Conservation (phyloP, 495 filamentous ascomycete species). For the Astrocystis sublimbata region DNA sequence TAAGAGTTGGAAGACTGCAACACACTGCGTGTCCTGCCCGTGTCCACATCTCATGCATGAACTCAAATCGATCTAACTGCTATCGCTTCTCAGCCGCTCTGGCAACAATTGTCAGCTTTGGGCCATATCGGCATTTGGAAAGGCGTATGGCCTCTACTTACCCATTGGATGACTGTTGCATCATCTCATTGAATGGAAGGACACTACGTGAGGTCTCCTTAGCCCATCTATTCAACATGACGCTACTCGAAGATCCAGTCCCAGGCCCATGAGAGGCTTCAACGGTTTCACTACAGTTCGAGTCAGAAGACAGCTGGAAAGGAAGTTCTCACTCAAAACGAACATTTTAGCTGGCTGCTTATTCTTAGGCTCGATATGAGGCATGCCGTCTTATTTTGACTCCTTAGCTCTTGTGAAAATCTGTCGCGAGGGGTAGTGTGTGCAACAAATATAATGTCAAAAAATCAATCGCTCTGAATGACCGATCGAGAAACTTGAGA, state of each 20-base stretch:
- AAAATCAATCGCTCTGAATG: constrained; percentile 12
- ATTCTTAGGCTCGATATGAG: constrained; percentile 26
- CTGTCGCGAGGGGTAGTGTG: neutral
- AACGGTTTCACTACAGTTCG: constrained; percentile 20
- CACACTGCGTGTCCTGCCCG: neutral
- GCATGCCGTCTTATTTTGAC: constrained; percentile 21
- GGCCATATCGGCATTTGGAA: constrained; percentile 3
- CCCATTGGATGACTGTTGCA: constrained; percentile 25
- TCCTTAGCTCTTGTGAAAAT: neutral
- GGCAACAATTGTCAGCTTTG: constrained; percentile 17
- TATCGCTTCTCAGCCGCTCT: constrained; percentile 23
- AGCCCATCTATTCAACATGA: constrained; percentile 42
- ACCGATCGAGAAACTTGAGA: constrained; percentile 7
- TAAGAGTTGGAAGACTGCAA: neutral
- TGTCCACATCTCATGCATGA: neutral
- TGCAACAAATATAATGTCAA: constrained; percentile 4
- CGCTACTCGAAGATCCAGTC: constrained; percentile 20
- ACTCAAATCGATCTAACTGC: neutral
- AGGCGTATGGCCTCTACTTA: constrained; percentile 16
- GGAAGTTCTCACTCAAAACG: constrained; percentile 20
- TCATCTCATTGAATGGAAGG: constrained; percentile 44
- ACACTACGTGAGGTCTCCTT: constrained; percentile 37
- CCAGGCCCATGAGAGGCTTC: constrained; percentile 11
- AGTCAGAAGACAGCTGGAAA: constrained; percentile 18
- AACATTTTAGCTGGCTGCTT: constrained; percentile 23